Conservation (phyloP, 2,329 filamentous ascomycete genomes). For the Pyrenophora tritici-repentis region DNA sequence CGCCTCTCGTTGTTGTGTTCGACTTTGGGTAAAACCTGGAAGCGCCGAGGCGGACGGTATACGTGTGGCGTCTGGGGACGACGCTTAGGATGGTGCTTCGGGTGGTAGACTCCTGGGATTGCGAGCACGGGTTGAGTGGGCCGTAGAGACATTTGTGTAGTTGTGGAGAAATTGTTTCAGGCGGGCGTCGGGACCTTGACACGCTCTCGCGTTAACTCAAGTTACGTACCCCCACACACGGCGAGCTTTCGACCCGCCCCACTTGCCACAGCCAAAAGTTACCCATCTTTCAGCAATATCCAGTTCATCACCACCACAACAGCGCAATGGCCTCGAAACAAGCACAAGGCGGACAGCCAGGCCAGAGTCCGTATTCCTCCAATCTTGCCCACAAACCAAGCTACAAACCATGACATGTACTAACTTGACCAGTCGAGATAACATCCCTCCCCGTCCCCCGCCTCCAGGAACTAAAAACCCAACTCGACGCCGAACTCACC, state of each 20-base stretch:
- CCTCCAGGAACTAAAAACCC: constrained; percentile 89
- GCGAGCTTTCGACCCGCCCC: constrained; percentile 18
- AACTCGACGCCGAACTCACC: constrained; percentile 93
- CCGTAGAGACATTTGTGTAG: too few species aligned
- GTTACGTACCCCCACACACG: constrained; percentile 9
- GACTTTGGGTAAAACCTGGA: background rate
- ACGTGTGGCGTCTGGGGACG: too few species aligned
- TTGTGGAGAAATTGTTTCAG: background rate
- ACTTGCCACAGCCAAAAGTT: constrained; percentile 28
- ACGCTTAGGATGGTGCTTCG: too few species aligned
- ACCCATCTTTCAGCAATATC: constrained; percentile 10
- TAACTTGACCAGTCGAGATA: constrained; percentile 61
- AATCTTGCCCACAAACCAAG: background rate
- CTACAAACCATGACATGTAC: background rate
- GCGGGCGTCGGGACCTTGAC: constrained; percentile 10
- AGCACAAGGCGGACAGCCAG: constrained; percentile 29
- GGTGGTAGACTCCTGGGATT: too few species aligned
- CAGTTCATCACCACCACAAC: background rate
- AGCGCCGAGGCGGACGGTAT: background rate
- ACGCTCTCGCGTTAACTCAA: constrained; percentile 28
- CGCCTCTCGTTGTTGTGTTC: too few species aligned
- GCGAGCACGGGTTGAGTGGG: too few species aligned
- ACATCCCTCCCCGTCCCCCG: constrained; percentile 80
- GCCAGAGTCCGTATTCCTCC: constrained; percentile 32
- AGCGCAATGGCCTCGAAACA: constrained; percentile 33